Conservation (phyloP, 2,329 filamentous ascomycete species). For the Neonectria magnoliae region DNA sequence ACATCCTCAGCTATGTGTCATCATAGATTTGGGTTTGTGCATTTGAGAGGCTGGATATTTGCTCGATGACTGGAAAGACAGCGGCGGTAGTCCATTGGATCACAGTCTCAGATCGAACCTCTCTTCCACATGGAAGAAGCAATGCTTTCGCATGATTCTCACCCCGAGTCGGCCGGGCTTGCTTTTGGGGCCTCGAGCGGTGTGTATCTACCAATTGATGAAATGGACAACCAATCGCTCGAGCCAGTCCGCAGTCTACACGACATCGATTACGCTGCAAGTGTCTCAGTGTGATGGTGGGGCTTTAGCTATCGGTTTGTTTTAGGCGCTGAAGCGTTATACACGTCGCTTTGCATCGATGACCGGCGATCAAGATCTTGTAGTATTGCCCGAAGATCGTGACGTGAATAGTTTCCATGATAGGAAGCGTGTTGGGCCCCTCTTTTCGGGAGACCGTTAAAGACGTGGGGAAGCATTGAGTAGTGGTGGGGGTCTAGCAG, state of each 20-base stretch:
- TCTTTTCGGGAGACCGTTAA: neutral
- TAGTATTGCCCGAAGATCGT: neutral
- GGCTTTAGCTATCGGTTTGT: neutral
- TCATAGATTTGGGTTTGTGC: neutral
- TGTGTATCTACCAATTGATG: neutral
- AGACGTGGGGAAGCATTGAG: neutral
- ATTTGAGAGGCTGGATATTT: neutral
- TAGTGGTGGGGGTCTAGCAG: neutral
- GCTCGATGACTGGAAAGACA: neutral
- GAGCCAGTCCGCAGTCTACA: neutral
- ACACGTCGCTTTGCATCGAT: conserved; percentile 1
- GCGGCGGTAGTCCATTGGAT: neutral
- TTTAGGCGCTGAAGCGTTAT: neutral
- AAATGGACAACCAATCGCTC: neutral
- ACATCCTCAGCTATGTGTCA: neutral
- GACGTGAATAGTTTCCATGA: neutral
- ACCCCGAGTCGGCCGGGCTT: neutral
- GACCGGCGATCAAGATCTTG: neutral
- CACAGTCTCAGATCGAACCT: neutral
- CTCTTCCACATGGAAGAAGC: neutral
- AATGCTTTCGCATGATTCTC: neutral
- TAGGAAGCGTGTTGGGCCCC: neutral
- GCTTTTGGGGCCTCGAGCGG: neutral
- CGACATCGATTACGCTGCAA: neutral
- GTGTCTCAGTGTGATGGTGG: neutral